A percentile compares a stretch with the other conserved stretches of the same genome.
phyloP scores from a whole-genome alignment of 257 asterid genomes.

The Linaria vulgaris region DNA sequence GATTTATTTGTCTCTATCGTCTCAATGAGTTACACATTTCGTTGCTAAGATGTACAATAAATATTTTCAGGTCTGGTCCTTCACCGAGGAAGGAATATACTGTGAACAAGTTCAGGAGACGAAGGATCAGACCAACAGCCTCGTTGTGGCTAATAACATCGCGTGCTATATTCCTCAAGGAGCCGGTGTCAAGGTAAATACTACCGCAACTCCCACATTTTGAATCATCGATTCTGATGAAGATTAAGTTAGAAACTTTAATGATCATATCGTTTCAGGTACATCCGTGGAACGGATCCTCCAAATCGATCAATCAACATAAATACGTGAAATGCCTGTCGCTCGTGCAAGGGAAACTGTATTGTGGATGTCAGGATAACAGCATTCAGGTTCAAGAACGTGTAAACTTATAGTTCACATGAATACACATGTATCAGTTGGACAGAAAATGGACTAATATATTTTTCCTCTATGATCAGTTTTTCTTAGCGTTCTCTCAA shows the following conservation, averaged over 20 bases:
- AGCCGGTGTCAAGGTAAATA: slow-evolving; percentile 66
- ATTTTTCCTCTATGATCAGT: too few relatives aligned
- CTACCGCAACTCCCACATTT: not conserved
- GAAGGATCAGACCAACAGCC: slow-evolving; percentile 68
- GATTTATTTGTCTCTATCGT: not conserved
- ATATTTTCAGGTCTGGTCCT: slow-evolving; percentile 57
- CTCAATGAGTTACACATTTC: not conserved
- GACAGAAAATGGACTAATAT: not conserved
- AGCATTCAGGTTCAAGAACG: slow-evolving; percentile 80
- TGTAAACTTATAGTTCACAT: not conserved
- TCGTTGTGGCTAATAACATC: slow-evolving; percentile 58
- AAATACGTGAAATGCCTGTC: slow-evolving; percentile 63
- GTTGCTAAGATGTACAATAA: not conserved
- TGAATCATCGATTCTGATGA: not conserved
- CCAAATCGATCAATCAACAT: slow-evolving; percentile 54
- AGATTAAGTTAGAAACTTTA: not conserved
- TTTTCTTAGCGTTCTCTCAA: too few relatives aligned
- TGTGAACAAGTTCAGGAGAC: slow-evolving; percentile 72
- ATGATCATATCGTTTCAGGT: slow-evolving; percentile 38
- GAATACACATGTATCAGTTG: not conserved
- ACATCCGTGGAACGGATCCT: slow-evolving; percentile 67
- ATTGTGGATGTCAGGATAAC: slow-evolving; percentile 75
- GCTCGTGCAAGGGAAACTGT: slow-evolving; percentile 63
- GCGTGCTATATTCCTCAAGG: slow-evolving; percentile 86
- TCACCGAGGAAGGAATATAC: slow-evolving; percentile 49